Percentiles rank a stretch among this genome's conserved stretches.
These are phyloP conservation scores for Nothophytophthora sp. DNA, from an alignment of 352 stramenopile genomes.

Conservation along the genomic window DNA sequence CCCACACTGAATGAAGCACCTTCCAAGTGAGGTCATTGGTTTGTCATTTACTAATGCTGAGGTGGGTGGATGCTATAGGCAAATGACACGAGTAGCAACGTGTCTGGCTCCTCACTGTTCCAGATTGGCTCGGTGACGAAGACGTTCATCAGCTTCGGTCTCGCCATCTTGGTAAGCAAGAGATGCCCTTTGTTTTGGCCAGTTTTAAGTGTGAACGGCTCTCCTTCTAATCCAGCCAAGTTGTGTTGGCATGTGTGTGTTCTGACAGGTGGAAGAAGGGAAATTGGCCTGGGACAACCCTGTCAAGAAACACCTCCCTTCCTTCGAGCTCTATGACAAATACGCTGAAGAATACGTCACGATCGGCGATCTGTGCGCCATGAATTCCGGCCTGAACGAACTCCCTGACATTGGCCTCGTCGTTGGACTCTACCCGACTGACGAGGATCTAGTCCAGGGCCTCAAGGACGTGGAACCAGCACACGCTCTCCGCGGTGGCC, in stretches of 20 bases:
- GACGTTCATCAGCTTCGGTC: conserved; percentile 53
- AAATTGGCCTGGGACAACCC: conserved; percentile 52
- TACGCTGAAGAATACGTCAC: conserved; percentile 55
- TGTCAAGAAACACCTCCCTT: conserved; percentile 55
- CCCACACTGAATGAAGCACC: too few relatives aligned
- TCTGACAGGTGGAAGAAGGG: conserved; percentile 42
- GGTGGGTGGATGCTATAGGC: conserved; percentile 6
- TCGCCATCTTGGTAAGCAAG: conserved; percentile 36
- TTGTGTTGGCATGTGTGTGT: neutral
- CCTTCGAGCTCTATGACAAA: conserved; percentile 57
- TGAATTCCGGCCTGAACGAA: conserved; percentile 57
- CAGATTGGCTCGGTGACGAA: conserved; percentile 73
- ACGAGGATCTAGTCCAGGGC: conserved; percentile 35
- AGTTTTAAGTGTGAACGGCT: too few relatives aligned
- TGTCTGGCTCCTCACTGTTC: conserved; percentile 54
- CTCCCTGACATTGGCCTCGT: conserved; percentile 23
- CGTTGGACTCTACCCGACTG: conserved; percentile 39
- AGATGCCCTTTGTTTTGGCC: neutral
- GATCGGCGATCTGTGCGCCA: conserved; percentile 50
- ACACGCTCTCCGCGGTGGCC: conserved; percentile 44
- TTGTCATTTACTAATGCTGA: too few relatives aligned
- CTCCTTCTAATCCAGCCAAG: neutral
- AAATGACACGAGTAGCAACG: conserved; percentile 29
- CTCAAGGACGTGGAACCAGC: conserved; percentile 40
- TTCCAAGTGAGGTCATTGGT: too few relatives aligned